Evolutionary conservation across 371 early-diverging fungal species (phyloP).

Genomic region (Gilbertella persicaria): DNA sequence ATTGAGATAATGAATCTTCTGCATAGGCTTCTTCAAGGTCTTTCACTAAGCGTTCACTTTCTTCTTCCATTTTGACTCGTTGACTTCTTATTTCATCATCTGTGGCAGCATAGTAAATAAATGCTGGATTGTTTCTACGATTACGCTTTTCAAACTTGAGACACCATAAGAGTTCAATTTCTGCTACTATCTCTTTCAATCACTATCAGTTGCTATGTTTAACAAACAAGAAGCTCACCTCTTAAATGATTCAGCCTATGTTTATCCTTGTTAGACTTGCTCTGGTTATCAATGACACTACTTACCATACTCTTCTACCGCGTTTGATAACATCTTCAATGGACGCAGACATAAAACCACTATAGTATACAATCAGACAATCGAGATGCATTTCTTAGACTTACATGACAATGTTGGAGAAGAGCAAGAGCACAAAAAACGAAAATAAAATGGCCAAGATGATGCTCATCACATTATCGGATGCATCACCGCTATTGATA

Average conservation of each 20-base stretch:
- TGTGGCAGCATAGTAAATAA: slow-evolving; percentile 1
- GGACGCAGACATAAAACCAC: slow-evolving; percentile 5
- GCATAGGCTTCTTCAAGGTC: too few relatives aligned
- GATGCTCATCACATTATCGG: slow-evolving; percentile 1
- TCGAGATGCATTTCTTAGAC: not conserved
- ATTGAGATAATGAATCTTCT: too few relatives aligned
- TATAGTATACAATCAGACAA: not conserved
- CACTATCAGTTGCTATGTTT: not conserved
- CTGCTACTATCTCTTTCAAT: not conserved
- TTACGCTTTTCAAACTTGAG: not conserved
- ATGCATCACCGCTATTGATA: not conserved
- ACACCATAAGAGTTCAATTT: slow-evolving; percentile 4
- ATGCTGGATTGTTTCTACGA: slow-evolving; percentile 1
- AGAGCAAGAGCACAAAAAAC: slow-evolving; percentile 7
- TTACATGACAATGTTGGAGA: slow-evolving; percentile 17
- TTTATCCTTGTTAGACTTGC: too few relatives aligned
- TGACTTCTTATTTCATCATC: not conserved
- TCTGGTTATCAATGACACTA: too few relatives aligned
- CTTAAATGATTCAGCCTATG: slow-evolving; percentile 2
- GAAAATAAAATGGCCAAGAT: slow-evolving; percentile 7
- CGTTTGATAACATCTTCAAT: not conserved
- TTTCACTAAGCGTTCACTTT: too few relatives aligned
- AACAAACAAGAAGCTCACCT: not conserved
- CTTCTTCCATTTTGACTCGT: not conserved
- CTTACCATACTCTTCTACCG: slow-evolving; percentile 2